Evolutionary conservation across 257 asterid species (phyloP).

Genomic region (Primulina tabacum): DNA sequence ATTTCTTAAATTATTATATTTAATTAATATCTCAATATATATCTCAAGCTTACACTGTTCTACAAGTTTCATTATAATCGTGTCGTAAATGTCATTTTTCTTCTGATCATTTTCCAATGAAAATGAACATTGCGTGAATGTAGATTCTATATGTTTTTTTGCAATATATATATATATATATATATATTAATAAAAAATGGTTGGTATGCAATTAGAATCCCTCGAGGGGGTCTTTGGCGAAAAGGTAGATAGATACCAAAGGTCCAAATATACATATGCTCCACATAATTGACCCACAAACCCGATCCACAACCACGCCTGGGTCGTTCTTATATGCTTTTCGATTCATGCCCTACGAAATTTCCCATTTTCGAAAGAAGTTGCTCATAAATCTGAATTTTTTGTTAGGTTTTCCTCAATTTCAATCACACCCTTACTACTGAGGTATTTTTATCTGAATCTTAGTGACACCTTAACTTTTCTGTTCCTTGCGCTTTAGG

Average conservation of each 20-base stretch:
- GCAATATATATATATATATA: no score
- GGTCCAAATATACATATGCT: background rate
- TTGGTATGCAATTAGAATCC: no score
- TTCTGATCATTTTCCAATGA: no score
- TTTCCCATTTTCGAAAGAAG: background rate
- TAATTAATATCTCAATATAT: no score
- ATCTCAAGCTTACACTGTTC: no score
- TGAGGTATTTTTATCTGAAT: background rate
- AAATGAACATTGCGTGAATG: no score
- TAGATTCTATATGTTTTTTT: no score
- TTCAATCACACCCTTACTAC: conserved; percentile 28
- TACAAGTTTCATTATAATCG: no score
- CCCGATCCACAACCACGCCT: background rate
- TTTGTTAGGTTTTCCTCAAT: conserved; percentile 20
- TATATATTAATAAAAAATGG: no score
- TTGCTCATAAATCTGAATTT: background rate
- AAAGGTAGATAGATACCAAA: background rate
- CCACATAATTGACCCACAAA: background rate
- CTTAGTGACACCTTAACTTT: background rate
- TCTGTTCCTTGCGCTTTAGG: background rate
- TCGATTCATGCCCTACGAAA: background rate
- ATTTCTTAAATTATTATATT: no score
- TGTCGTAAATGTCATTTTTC: no score
- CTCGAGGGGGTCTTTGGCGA: no score
- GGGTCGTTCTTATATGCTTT: background rate